Evolutionary conservation across 1,284 basidiomycete species (phyloP), one percentile per base, ranked within the genome.

Genomic region (Fomitiporia mediterranea): DNA sequence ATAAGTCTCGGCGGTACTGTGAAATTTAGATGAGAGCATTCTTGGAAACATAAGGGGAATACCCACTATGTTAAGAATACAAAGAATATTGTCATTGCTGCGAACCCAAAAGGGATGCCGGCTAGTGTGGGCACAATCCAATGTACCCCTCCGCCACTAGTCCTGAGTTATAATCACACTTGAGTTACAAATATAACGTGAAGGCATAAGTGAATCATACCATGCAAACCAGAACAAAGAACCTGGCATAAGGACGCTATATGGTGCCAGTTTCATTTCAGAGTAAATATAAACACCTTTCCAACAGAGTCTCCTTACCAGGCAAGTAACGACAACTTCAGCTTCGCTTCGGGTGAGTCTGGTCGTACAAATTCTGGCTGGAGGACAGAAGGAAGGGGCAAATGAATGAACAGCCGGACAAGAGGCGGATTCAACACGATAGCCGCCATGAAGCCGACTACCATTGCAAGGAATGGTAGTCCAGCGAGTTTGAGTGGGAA

Each of bases 171-270:
- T 2, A 9, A 30, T 28, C 11, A 25, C 11, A 9, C 25, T 3
- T 30, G 23, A 30, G 28, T 28, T 15, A 13, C 6, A 28, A 9
- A 42, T 3, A 5, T 21, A 38, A 38, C 46, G 40, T 47, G 32
- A 9, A 15, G 9, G 15, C 5, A 11, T 28, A 44, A 28, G 30
- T 40, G 8, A n/a, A 51, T 17, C 66, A 6, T 39, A 67, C 67
- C 67, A 68, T 44, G 66, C 67, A 30, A 68, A 66, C 67, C 67
- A 68, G 48, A 68, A 66, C 9, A 66, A 55, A 1, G 66, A 68
- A 2, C 63, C 51, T 2, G 66, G 66, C 39, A 68, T 53, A 35
- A 63, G 48, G 5, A 51, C 38, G 17, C 53, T 59, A 15, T 40
- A 4, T 28, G 27, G 27, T 13, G 17, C 30, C 17, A 28, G 25